phyloP scores from a whole-genome alignment of 2,329 filamentous ascomycete species.

The Gyromitra esculenta region DNA sequence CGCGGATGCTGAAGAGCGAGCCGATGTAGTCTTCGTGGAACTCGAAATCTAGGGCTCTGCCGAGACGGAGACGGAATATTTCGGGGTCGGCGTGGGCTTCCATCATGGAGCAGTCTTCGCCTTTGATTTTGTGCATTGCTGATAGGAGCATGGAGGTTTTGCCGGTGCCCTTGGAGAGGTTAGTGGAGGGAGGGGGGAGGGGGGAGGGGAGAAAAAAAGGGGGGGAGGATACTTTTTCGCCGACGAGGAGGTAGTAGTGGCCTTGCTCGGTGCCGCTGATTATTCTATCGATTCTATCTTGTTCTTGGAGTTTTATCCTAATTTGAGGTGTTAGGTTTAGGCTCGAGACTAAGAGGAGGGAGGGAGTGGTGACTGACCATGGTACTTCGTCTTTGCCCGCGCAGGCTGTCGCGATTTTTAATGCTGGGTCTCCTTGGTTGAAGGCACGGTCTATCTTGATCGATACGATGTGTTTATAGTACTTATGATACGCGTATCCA shows the following conservation, averaged over 20 bases:
- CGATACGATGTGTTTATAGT: constrained; percentile 90
- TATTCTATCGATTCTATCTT: constrained; percentile 82
- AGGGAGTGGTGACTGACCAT: constrained; percentile 54
- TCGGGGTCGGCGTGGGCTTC: constrained; percentile 95
- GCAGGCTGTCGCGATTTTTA: constrained; percentile 74
- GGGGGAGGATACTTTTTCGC: constrained; percentile 69
- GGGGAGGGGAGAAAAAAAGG: neutral
- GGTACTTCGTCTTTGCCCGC: constrained; percentile 56
- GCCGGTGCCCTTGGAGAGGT: constrained; percentile 76
- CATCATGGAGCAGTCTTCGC: constrained; percentile 91
- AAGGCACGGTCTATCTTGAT: constrained; percentile 94
- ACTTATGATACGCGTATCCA: constrained; percentile 77
- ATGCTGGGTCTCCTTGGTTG: constrained; percentile 86
- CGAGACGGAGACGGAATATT: constrained; percentile 90
- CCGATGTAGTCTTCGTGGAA: constrained; percentile 98
- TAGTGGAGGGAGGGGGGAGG: neutral
- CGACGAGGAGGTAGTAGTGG: constrained; percentile 90
- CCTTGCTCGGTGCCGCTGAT: constrained; percentile 76
- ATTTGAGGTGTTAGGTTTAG: constrained; percentile 15
- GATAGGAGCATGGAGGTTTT: constrained; percentile 97
- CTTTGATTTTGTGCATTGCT: constrained; percentile 91
- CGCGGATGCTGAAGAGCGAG: constrained; percentile 91
- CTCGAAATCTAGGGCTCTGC: constrained; percentile 94
- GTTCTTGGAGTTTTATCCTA: constrained; percentile 83
- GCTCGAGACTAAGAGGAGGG: neutral